Percentiles rank a stretch among this genome's conserved stretches.
Conservation (phyloP, 2,329 filamentous ascomycete species). For the Aureobasidium sp. region DNA sequence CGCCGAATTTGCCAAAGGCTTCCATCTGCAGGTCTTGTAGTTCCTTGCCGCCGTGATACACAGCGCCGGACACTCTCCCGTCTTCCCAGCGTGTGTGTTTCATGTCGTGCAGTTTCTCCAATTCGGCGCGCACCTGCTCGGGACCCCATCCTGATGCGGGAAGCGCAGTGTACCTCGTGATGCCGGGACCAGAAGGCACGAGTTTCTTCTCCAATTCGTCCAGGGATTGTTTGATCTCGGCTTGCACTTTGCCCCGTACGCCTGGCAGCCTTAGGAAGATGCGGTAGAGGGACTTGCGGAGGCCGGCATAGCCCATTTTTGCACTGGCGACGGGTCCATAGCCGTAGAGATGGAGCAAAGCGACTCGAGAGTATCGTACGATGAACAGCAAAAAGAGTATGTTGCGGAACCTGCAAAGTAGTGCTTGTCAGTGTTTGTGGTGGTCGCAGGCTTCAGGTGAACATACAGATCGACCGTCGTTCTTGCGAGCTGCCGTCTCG, state of each 20-base stretch:
- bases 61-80: slow-evolving; percentile 84
- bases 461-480: slow-evolving; percentile 9
- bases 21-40: slow-evolving; percentile 79
- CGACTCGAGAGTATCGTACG: slow-evolving; percentile 69
- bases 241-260: slow-evolving; percentile 75
- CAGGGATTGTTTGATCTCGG: slow-evolving; percentile 72
- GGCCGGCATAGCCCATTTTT: slow-evolving; percentile 61
- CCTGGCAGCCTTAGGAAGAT: slow-evolving; percentile 80
- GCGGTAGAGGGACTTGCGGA: slow-evolving; percentile 69
- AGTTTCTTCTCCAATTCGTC: slow-evolving; percentile 77
- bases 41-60: slow-evolving; percentile 86
- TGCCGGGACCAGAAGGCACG: slow-evolving; percentile 59
- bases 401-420: slow-evolving; percentile 59
- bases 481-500: slow-evolving; percentile 7
- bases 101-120: slow-evolving; percentile 71
- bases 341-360: slow-evolving; percentile 76
- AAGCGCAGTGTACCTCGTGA: slow-evolving; percentile 64
- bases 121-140: slow-evolving; percentile 70
- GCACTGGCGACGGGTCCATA: slow-evolving; percentile 76
- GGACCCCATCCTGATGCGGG: slow-evolving; percentile 76
- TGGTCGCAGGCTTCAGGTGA: neutral
- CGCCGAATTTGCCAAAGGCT: slow-evolving; percentile 88
- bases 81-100: slow-evolving; percentile 97
- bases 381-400: slow-evolving; percentile 84
- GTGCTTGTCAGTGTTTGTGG: neutral